A percentile compares a stretch with the other conserved stretches of the same genome.
Conservation (phyloP, 306 rosid genomes). For the Ceratonia siliqua region DNA sequence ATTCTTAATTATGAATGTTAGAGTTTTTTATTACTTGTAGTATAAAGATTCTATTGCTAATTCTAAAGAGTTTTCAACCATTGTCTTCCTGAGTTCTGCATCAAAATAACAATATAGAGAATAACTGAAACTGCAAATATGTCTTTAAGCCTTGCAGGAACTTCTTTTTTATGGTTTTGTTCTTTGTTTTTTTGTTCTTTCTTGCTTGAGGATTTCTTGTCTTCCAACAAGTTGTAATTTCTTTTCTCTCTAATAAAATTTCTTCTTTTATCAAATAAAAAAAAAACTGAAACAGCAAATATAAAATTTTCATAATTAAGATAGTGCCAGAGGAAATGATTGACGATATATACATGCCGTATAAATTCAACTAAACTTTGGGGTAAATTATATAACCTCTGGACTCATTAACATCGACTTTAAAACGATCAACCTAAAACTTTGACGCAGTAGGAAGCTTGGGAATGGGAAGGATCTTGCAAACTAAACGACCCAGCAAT, state of each 20-base stretch:
- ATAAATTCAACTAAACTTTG: not conserved
- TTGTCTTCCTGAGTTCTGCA: not conserved
- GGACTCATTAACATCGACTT: not conserved
- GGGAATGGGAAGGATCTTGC: too few relatives aligned
- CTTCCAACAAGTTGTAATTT: too few relatives aligned
- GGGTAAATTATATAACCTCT: not conserved
- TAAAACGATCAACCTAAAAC: not conserved
- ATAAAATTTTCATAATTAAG: not conserved
- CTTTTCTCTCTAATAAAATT: too few relatives aligned
- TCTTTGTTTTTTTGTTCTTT: too few relatives aligned
- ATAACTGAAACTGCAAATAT: not conserved
- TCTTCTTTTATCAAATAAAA: too few relatives aligned
- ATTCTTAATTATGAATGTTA: not conserved
- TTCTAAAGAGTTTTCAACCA: not conserved
- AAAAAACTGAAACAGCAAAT: not conserved
- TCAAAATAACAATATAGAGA: not conserved
- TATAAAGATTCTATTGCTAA: not conserved
- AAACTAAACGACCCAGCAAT: too few relatives aligned
- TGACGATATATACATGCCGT: not conserved
- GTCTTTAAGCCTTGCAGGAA: too few relatives aligned
- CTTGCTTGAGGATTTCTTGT: too few relatives aligned
- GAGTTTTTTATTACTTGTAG: not conserved
- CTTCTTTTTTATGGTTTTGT: too few relatives aligned
- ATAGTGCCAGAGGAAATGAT: constrained; percentile 6
- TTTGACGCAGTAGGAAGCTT: too few relatives aligned